Conservation (phyloP, 1,284 basidiomycete species). For the Ceratobasidium sp. region DNA sequence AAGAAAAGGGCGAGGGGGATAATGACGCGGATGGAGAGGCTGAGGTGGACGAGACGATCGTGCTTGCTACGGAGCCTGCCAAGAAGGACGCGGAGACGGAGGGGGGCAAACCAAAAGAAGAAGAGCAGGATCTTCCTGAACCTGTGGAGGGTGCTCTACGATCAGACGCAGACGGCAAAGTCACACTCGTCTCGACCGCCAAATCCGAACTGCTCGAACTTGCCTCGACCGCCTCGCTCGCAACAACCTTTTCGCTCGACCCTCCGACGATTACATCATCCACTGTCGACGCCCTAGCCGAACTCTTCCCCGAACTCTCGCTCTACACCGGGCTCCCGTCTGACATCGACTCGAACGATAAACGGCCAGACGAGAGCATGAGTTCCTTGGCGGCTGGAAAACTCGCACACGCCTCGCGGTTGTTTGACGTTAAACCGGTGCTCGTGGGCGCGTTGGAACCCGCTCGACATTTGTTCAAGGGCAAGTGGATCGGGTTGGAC, state of each 20-base stretch:
- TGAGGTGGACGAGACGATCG: conserved; percentile 48
- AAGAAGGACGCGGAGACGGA: conserved; percentile 48
- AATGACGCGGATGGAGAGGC: conserved; percentile 57
- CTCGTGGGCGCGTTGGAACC: conserved; percentile 69
- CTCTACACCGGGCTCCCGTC: conserved; percentile 59
- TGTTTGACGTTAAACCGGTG: conserved; percentile 67
- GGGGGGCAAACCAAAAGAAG: conserved; percentile 45
- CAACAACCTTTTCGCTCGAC: conserved; percentile 52
- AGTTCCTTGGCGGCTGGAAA: conserved; percentile 55
- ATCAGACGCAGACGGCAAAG: conserved; percentile 58
- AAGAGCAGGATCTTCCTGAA: conserved; percentile 62
- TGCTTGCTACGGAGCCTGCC: conserved; percentile 49
- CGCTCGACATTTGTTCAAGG: conserved; percentile 59
- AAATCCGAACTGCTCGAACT: conserved; percentile 50
- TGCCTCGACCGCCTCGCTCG: not conserved
- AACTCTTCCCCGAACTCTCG: conserved; percentile 66
- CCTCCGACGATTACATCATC: conserved; percentile 50
- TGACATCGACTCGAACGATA: conserved; percentile 54
- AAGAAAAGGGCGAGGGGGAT: conserved; percentile 39
- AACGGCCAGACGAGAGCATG: conserved; percentile 64
- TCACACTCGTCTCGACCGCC: conserved; percentile 57
- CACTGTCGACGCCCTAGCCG: conserved; percentile 53
- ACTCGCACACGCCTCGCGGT: conserved; percentile 64
- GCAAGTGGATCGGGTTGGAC: conserved; percentile 61
- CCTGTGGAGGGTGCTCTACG: conserved; percentile 66